Base-by-base conservation (phyloP, 2,329 filamentous ascomycete species). In the Aureobasidium sp. region DNA sequence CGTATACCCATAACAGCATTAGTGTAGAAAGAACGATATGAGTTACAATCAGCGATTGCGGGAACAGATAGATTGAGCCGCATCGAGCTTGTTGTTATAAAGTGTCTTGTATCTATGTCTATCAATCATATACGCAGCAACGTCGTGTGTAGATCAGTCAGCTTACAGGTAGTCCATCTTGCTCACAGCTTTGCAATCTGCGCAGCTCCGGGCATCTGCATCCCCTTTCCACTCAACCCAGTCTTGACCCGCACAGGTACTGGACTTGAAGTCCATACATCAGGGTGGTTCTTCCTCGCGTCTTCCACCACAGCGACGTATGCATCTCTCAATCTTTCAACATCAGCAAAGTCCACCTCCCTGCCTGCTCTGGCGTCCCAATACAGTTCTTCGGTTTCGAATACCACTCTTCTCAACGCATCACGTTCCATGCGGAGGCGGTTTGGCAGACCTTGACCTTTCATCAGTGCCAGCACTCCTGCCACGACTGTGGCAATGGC, bases 381-480 rank as follows among this genome's bases (percentile, higher is more conserved):
- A 55, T 74, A 74, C 64, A 74, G 46, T 66, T 72, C 72, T 51
- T 75, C 72, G 1, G 72, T 67, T 60, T 69, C 69, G 52, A 74
- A 73, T 20, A 72, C 64, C 12, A 75, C 67, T 42, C 67, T 70
- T 48, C 66, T 61, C 55, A 74, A 61, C 13, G 68, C 68, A 61
- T 74, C 71, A 42, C 67, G 55, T 56, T 70, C 70, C 65, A 72
- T 70, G 29, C 71, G 62, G n/a, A 74, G 60, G 3, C 72, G 63
- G 55, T 70, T 72, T n/a, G 73, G 71, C n/a, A 74, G 61, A 1
- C 73, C 71, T 64, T 73, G 71, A 0, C 72, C 73, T 52, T 70
- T 71, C 65, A 71, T 70, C n/a, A 75, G 44, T 20, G 71, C 69
- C 50, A 75, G 61, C 17, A 68, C 61, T 3, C 73, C 73, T 9